Conservation (phyloP, 78 protist genomes). For the Diacronema lutheri region DNA sequence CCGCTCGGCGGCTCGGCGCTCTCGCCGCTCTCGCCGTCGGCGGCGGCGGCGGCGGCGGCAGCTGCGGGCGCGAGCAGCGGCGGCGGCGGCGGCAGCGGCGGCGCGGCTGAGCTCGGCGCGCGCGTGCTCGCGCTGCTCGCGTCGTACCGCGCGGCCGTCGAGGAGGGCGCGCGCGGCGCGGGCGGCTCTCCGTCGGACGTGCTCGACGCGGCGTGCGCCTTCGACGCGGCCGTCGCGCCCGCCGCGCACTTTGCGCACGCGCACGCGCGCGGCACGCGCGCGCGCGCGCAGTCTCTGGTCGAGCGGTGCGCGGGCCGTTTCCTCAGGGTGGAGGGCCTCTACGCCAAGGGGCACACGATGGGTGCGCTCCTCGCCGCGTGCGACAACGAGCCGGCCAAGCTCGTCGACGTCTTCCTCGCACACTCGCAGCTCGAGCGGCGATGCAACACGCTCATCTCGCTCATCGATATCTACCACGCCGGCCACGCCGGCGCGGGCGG, state of each 20-base stretch:
- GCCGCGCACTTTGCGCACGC: too few relatives aligned
- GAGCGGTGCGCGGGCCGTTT: too few relatives aligned
- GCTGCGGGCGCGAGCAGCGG: background rate
- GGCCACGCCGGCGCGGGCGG: too few relatives aligned
- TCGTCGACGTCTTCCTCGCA: background rate
- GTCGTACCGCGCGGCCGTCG: background rate
- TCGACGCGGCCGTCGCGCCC: background rate
- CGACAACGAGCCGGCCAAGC: background rate
- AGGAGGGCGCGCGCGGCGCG: too few relatives aligned
- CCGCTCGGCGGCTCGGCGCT: background rate
- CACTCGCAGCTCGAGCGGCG: slow-evolving; percentile 14
- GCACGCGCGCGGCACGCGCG: too few relatives aligned
- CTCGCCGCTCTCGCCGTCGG: background rate
- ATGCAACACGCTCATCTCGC: background rate
- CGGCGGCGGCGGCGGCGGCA: background rate
- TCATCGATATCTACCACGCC: too few relatives aligned
- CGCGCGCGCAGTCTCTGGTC: too few relatives aligned
- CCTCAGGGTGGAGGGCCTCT: too few relatives aligned
- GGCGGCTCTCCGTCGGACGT: too few relatives aligned
- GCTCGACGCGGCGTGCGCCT: background rate
- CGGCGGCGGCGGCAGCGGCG: too few relatives aligned
- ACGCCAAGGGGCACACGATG: background rate
- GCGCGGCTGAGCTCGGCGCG: background rate
- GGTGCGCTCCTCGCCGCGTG: background rate
- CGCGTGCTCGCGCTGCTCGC: background rate